Evolutionary conservation across 2,329 filamentous ascomycete species (phyloP).

Genomic region (Fusarium coicis): DNA sequence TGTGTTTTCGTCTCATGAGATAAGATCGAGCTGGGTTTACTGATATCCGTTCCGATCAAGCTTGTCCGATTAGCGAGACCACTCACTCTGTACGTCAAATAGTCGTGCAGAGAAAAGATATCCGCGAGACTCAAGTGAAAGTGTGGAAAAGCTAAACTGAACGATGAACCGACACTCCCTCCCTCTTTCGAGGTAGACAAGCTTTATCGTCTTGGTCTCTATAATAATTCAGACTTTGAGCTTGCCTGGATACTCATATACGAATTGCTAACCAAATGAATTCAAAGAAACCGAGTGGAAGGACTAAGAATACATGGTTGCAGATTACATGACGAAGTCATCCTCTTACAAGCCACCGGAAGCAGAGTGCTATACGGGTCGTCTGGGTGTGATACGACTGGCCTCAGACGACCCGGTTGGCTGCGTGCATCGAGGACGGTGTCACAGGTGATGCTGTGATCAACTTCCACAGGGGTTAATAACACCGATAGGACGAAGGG

Average conservation of each 20-base stretch:
- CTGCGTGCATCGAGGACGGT: constrained; percentile 9
- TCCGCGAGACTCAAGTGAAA: neutral
- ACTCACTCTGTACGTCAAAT: neutral
- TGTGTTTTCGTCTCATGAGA: neutral
- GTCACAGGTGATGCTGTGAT: neutral
- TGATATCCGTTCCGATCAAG: neutral
- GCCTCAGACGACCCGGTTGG: constrained; percentile 7
- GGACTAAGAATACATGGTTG: neutral
- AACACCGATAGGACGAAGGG: neutral
- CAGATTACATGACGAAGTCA: neutral
- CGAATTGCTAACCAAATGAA: neutral
- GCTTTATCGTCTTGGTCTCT: neutral
- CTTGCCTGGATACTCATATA: neutral
- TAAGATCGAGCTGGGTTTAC: neutral
- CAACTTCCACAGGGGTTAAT: neutral
- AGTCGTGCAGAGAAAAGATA: neutral
- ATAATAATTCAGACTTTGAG: neutral
- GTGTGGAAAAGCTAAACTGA: neutral
- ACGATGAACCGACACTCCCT: neutral
- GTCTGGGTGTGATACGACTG: constrained; percentile 1
- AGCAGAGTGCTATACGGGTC: constrained; percentile 16
- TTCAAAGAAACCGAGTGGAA: neutral
- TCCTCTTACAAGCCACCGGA: constrained; percentile 4
- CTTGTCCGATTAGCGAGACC: neutral
- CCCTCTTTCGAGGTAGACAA: neutral